These are phyloP conservation scores for Saccharomyces cerevisiae DNA, from an alignment of 805 yeast genomes.

Conservation along the genomic window DNA sequence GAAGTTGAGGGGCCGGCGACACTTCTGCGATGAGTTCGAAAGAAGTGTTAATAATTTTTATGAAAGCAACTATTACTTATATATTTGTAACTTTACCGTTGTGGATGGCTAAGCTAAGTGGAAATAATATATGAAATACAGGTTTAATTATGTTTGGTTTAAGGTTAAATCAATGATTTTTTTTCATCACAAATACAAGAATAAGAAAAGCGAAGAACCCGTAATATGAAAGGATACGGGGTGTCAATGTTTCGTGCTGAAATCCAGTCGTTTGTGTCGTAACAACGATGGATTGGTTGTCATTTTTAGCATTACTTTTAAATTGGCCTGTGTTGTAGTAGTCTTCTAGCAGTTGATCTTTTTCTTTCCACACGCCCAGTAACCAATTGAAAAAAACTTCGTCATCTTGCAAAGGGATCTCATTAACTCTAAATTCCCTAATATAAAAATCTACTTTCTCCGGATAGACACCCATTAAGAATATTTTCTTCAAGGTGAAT, in stretches of 20 bases:
- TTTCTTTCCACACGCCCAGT: constrained; percentile 56
- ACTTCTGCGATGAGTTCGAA: background rate
- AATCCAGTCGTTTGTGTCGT: background rate
- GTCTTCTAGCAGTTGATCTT: constrained; percentile 57
- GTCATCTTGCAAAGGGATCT: constrained; percentile 48
- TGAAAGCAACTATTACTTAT: background rate
- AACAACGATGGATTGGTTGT: background rate
- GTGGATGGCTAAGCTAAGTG: background rate
- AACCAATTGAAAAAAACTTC: constrained; percentile 73
- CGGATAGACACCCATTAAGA: constrained; percentile 65
- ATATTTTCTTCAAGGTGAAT: constrained; percentile 54
- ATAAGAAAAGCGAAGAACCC: background rate
- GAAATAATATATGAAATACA: background rate
- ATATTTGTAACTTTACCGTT: background rate
- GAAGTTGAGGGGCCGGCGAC: background rate
- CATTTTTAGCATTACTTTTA: constrained; percentile 6
- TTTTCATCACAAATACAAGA: background rate
- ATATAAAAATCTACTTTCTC: constrained; percentile 51
- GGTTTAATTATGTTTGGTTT: background rate
- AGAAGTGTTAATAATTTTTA: background rate
- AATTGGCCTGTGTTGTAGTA: constrained; percentile 50
- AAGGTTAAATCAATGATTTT: background rate
- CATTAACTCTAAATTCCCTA: constrained; percentile 44
- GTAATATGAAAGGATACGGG: background rate
- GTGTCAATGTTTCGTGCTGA: background rate